These are phyloP conservation scores for Chalciporus piperatus DNA, from an alignment of 768 basidiomycete genomes.

Conservation along the genomic window DNA sequence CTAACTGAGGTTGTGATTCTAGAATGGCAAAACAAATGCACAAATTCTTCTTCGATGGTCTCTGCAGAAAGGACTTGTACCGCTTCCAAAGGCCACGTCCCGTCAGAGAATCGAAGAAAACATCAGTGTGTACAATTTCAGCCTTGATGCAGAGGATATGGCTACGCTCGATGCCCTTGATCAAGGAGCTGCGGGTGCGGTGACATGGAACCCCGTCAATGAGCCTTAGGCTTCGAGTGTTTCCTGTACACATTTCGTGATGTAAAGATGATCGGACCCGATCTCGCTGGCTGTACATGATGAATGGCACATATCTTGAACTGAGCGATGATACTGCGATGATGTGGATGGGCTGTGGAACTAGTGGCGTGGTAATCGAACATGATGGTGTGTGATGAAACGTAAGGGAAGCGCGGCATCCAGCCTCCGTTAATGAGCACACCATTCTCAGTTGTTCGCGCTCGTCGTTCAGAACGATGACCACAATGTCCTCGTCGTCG, in stretches of 20 bases:
- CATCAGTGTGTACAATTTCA: conserved; percentile 69
- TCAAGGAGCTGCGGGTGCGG: conserved; percentile 61
- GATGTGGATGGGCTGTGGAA: too few species aligned
- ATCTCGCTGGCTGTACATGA: too few species aligned
- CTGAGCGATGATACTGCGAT: too few species aligned
- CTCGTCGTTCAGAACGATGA: conserved; percentile 26
- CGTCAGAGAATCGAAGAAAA: conserved; percentile 70
- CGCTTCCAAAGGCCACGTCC: conserved; percentile 76
- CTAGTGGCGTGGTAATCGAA: conserved; percentile 26
- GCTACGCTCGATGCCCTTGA: conserved; percentile 62
- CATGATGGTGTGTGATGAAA: conserved; percentile 5
- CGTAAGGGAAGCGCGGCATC: not conserved
- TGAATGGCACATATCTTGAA: too few species aligned
- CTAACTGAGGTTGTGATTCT: conserved; percentile 1
- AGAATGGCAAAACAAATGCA: conserved; percentile 32
- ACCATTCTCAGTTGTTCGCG: conserved; percentile 7
- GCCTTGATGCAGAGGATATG: conserved; percentile 63
- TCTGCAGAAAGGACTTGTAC: conserved; percentile 52
- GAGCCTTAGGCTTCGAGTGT: conserved; percentile 5
- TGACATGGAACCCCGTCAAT: conserved; percentile 82
- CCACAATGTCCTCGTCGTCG: conserved; percentile 8
- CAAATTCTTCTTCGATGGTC: conserved; percentile 55
- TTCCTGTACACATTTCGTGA: too few species aligned
- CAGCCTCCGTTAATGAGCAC: conserved; percentile 19
- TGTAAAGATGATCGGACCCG: too few species aligned